Evolutionary conservation across 495 filamentous ascomycete species (phyloP).

Genomic region (Tuber brumale): DNA sequence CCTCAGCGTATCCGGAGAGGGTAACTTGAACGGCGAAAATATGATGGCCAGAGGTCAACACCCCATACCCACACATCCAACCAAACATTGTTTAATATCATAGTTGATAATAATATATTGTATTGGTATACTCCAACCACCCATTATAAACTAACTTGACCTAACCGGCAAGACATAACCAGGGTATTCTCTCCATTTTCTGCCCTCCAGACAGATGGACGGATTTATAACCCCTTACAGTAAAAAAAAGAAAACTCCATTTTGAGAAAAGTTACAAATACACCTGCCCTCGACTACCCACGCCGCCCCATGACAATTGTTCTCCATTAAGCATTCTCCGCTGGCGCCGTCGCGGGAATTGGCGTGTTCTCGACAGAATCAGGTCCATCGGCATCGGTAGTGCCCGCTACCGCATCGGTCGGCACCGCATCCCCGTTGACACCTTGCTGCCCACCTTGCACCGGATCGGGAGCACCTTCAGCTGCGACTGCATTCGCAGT

Average conservation of each 20-base stretch:
- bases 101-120: neutral
- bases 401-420: neutral
- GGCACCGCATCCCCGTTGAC: neutral
- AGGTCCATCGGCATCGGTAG: neutral
- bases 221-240: neutral
- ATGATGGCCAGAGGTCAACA: neutral
- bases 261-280: neutral
- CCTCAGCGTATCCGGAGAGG: neutral
- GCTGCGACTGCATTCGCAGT: neutral
- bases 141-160: neutral
- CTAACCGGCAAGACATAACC: neutral
- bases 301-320: neutral
- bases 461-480: neutral
- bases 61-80: neutral
- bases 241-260: neutral
- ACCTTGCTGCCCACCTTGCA: neutral
- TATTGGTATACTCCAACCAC: neutral
- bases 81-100: neutral
- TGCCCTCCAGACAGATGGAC: neutral
- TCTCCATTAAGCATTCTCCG: neutral
- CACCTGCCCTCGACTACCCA: neutral
- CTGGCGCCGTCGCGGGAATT: neutral
- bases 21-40: neutral
- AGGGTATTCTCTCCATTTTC: neutral
- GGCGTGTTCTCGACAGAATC: neutral